Evolutionary conservation across 495 filamentous ascomycete genomes (phyloP), one percentile per base, ranked within the genome.

Genomic region (Xylaria castorea): DNA sequence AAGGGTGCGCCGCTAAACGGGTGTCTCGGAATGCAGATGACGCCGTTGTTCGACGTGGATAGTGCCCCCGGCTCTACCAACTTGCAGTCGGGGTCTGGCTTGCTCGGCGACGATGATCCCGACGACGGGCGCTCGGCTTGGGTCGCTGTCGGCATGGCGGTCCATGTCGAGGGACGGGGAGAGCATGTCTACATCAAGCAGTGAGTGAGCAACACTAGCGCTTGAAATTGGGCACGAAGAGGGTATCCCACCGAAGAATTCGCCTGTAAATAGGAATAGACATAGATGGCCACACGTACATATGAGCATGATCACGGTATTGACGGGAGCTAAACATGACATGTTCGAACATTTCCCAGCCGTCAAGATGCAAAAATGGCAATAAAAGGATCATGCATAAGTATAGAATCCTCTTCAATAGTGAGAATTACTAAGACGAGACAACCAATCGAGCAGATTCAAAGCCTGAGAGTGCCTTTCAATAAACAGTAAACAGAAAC

Each of bases 21-120:
- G 3, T 97, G 93, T 78, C 79, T 97, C 68, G 95, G 95, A 1
- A 92, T 97, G 92, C 88, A 95, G 81, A 81, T 97, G 75, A 90
- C 92, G 51, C 92, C 93, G 32, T 82, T 92, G 25, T 87, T 85
- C 67, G 80, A 71, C 38, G 62, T 42, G 75, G 30, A 72, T 72
- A 53, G 69, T 64, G 5, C 12, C 20, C 40, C 55, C 11, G 5
- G 20, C 22, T 20, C 55, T 3, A 6, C 20, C 1, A 25, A 14
- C 9, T 16, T 34, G 5, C 5, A 9, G 50, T 51, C n/a, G 9
- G 46, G 46, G n/a, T 68, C 66, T 3, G 66, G 66, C 0, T 42
- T 68, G 50, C 18, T 68, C 5, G 66, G 66, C 14, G 66, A 77
- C 40, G 63, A 75, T 12, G 50, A 68, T 34, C 66, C 32, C 44